Conservation (phyloP, 1,284 basidiomycete genomes). For the Omphalotus olearius region DNA sequence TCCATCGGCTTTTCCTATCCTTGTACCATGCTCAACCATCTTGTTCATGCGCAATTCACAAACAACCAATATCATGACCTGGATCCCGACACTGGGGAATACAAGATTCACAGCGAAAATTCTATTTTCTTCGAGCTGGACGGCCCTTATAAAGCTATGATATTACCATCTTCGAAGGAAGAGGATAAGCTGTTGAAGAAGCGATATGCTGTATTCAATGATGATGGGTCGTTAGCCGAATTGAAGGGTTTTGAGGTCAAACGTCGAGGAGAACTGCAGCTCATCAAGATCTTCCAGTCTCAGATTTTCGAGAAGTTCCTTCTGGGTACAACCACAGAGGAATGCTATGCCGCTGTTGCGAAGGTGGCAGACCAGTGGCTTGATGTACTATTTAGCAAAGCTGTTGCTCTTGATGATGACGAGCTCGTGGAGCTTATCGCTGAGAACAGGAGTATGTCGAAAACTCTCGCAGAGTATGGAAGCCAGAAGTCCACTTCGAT, state of each 20-base stretch:
- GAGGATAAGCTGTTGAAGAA: constrained; percentile 99
- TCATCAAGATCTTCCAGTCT: constrained; percentile 99
- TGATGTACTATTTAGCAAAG: constrained; percentile 89
- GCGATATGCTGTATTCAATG: constrained; percentile 99
- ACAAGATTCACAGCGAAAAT: constrained; percentile 91
- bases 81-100: constrained; percentile 80
- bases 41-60: constrained; percentile 94
- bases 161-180: constrained; percentile 97
- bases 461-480: constrained; percentile 94
- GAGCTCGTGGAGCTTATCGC: constrained; percentile 98
- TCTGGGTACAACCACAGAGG: constrained; percentile 87
- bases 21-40: constrained; percentile 99
- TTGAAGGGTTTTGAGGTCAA: constrained; percentile 99
- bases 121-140: constrained; percentile 99
- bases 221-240: constrained; percentile 95
- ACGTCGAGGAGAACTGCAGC: constrained; percentile 93
- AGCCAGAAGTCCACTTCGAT: constrained; percentile 98
- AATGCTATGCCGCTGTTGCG: constrained; percentile 95
- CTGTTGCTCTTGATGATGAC: constrained; percentile 80
- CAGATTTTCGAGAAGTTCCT: constrained; percentile 99
- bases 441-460: constrained; percentile 98
- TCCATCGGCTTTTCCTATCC: constrained; percentile 93
- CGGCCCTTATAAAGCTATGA: constrained; percentile 99
- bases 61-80: constrained; percentile 98
- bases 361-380: constrained; percentile 96